A percentile compares a stretch with the other conserved stretches of the same genome.
Evolutionary conservation across 305 asterid genomes (phyloP).

Genomic region (Fraxinus velutina): DNA sequence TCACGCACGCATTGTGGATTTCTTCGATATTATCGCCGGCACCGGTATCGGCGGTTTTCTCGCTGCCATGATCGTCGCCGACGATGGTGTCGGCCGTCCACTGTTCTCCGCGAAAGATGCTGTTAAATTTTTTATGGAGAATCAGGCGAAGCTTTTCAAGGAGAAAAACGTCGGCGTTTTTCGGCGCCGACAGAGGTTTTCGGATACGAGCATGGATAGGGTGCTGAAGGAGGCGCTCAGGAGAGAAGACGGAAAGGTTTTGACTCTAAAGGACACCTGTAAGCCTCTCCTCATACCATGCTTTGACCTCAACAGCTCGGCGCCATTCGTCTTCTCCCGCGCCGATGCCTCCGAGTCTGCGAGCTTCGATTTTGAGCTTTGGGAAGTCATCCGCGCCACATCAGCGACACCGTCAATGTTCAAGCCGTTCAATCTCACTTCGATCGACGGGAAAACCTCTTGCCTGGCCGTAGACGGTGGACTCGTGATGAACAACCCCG

Average conservation of each 20-base stretch:
- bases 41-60: slow-evolving; percentile 81
- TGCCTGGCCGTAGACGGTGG: slow-evolving; percentile 89
- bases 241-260: slow-evolving; percentile 51
- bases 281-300: slow-evolving; percentile 82
- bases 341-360: slow-evolving; percentile 81
- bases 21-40: slow-evolving; percentile 75
- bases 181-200: slow-evolving; percentile 43
- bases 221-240: slow-evolving; percentile 57
- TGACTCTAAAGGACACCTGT: slow-evolving; percentile 70
- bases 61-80: slow-evolving; percentile 70
- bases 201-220: slow-evolving; percentile 56
- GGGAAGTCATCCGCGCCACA: slow-evolving; percentile 90
- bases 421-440: slow-evolving; percentile 65
- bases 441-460: slow-evolving; percentile 65
- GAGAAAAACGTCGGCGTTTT: slow-evolving; percentile 35
- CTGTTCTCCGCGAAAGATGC: slow-evolving; percentile 60
- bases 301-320: slow-evolving; percentile 70
- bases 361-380: slow-evolving; percentile 79
- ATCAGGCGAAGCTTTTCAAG: slow-evolving; percentile 44
- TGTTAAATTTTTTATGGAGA: slow-evolving; percentile 41
- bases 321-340: slow-evolving; percentile 89
- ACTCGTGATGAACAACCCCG: slow-evolving; percentile 85
- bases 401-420: slow-evolving; percentile 69
- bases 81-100: slow-evolving; percentile 74
- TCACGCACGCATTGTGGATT: slow-evolving; percentile 61